Evolutionary conservation across 768 basidiomycete species (phyloP).

Genomic region (Tylopilus felleus): DNA sequence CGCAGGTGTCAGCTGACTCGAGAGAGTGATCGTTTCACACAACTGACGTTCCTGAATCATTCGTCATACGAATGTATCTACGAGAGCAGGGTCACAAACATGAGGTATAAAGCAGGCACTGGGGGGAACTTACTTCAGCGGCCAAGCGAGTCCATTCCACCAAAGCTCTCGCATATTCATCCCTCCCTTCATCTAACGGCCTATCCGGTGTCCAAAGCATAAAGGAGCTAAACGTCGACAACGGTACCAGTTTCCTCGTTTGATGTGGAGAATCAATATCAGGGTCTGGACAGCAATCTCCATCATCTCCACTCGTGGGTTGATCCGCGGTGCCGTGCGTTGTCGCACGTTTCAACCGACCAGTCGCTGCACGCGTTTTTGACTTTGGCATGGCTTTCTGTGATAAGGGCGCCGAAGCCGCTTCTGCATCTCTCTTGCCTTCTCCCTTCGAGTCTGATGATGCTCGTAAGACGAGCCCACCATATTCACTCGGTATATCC

Average conservation of each 20-base stretch:
- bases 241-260: slow-evolving; percentile 42
- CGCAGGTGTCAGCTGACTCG: background rate
- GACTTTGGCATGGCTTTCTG: slow-evolving; percentile 11
- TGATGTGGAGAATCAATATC: background rate
- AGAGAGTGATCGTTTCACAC: background rate
- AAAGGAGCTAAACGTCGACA: slow-evolving; percentile 59
- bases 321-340: slow-evolving; percentile 29
- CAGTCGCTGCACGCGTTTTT: slow-evolving; percentile 8
- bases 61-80: slow-evolving; percentile 29
- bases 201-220: slow-evolving; percentile 77
- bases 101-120: too few relatives aligned
- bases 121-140: slow-evolving; percentile 46
- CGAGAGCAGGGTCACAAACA: background rate
- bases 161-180: slow-evolving; percentile 69
- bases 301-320: slow-evolving; percentile 23
- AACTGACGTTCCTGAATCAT: background rate
- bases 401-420: background rate
- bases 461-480: slow-evolving; percentile 56
- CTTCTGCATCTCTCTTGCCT: slow-evolving; percentile 7
- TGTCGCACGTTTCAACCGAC: slow-evolving; percentile 23
- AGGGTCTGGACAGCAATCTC: slow-evolving; percentile 12
- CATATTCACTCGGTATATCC: slow-evolving; percentile 61
- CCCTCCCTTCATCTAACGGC: slow-evolving; percentile 61
- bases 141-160: slow-evolving; percentile 70
- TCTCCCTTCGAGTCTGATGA: slow-evolving; percentile 14